Base-by-base conservation (phyloP, 2,329 filamentous ascomycete species). In the Endoconidiophora polonica region DNA sequence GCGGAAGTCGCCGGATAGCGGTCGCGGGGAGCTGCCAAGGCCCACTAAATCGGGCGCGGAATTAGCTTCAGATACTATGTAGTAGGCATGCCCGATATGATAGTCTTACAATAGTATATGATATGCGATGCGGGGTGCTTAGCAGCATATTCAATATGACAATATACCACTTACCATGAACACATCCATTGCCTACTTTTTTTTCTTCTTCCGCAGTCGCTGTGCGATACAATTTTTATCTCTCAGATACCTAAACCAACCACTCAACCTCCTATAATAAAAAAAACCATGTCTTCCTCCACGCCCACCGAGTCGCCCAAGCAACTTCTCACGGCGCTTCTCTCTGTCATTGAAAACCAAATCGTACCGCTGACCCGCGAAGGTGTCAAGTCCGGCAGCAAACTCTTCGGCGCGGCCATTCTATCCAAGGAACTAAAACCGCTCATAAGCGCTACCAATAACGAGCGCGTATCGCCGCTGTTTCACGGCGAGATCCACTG, bases 401-500 rank as follows among this genome's bases (percentile, higher is more conserved):
- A 77, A 56, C 61, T 77, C 36, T 77, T 77, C 55, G 73, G 73
- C 12, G 73, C 73, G 3, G 71, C 73, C 7, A 71, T 77, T 53
- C 63, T 77, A 3, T 62, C 65, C 5, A 44, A 59, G 2, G 59
- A 57, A 14, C 66, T 76, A 4, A 42, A 55, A 0, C 63, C 69
- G 2, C 59, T 71, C 12, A 72, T 69, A 0, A 67, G 72, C 4
- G 66, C 72, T 7, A 76, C 72, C 43, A 77, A 77, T 63, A 69
- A 76, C 59, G 73, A 77, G 59, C 65, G 65, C 9, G 59, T 58
- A 1, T 76, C 73, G 3, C 74, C 74, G 2, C 65, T 77, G 3
- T 65, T 77, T 6, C 74, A 77, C 59, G 74, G 73, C 54, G 74
- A 77, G 56, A 74, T 77, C 59, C 73, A 76, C 59, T 77, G 73